Base-by-base conservation (phyloP, 179 eudicot species). In the Corrigiola litoralis region DNA sequence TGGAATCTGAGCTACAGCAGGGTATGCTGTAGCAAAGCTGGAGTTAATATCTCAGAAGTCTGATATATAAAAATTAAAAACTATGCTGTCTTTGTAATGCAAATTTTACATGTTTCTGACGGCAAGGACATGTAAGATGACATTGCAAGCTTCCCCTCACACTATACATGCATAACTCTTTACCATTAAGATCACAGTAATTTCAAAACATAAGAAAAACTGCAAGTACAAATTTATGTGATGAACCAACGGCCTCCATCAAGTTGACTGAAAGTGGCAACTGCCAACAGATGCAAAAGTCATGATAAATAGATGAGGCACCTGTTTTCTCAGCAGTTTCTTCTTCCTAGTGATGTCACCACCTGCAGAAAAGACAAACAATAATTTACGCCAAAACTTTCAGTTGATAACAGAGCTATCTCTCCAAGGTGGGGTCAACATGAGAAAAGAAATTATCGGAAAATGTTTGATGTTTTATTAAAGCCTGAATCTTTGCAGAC, bases 281-380 rank as follows among this genome's bases (percentile, higher is more conserved):
- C 25, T 45, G 37, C 9, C 4, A 25, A 24, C 59, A 40, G 38
- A 38, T 4, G 23, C 61, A n/a, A 24, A 44, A 16, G 10, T 2
- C 1, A 2, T 32, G 23, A 24, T 1, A 1, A 8, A 17, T 38
- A 41, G 63, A 56, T 66, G 70, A 53, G 25, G 58, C 7, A 92
- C 98, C 95, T 92, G 98, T 81, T 92, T 92, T 69, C 67, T 87
- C 42, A 92, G 87, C 82, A 92, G 70, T 66, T 92, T 92, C 96
- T 89, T 92, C 75, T 92, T 92, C 74, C 98, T 85, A 9, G 95
- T 55, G 63, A 92, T 92, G 79, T 92, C 98, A 31, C 98, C 98
- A 69, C 98, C 98, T 92, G 73, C 61, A 79, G n/a, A 29, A 38
- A 57, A 62, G 50, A 32, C 10, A 21, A n/a, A 16, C 16, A 21